Evolutionary conservation across 257 asterid genomes (phyloP).

Genomic region (Orobanche coerulescens): DNA sequence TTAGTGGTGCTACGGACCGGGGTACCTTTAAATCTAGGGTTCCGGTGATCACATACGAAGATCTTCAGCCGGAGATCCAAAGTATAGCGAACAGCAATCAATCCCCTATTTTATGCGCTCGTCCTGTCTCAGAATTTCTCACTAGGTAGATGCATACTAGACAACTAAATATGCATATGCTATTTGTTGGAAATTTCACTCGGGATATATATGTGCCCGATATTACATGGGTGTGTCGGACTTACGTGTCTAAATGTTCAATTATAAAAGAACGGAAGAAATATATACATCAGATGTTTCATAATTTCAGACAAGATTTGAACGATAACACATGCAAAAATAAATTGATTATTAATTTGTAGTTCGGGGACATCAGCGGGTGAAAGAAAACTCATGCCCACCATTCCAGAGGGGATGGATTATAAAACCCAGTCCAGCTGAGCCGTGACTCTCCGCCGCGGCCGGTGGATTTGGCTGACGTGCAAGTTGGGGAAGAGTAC

Average conservation of each 20-base stretch:
- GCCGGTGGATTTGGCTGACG: conserved; percentile 61
- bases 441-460: conserved; percentile 31
- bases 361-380: conserved; percentile 91
- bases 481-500: conserved; percentile 61
- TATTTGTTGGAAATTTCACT: too few relatives aligned
- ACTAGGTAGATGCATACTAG: too few relatives aligned
- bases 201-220: too few relatives aligned
- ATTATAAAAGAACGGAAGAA: too few relatives aligned
- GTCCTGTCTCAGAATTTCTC: conserved; percentile 70
- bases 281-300: too few relatives aligned
- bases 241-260: too few relatives aligned
- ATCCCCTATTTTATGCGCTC: conserved; percentile 55
- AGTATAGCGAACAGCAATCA: conserved; percentile 71
- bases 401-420: conserved; percentile 56
- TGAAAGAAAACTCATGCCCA: conserved; percentile 82
- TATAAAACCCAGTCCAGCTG: conserved; percentile 29
- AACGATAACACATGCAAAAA: too few relatives aligned
- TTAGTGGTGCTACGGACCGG: conserved; percentile 52
- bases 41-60: conserved; percentile 63
- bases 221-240: too few relatives aligned
- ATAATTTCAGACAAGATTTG: too few relatives aligned
- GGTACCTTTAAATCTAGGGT: conserved; percentile 53
- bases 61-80: conserved; percentile 59
- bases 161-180: too few relatives aligned
- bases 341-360: too few relatives aligned